Evolutionary conservation across 306 rosid genomes (phyloP).

Genomic region (Fragaria vesca): DNA sequence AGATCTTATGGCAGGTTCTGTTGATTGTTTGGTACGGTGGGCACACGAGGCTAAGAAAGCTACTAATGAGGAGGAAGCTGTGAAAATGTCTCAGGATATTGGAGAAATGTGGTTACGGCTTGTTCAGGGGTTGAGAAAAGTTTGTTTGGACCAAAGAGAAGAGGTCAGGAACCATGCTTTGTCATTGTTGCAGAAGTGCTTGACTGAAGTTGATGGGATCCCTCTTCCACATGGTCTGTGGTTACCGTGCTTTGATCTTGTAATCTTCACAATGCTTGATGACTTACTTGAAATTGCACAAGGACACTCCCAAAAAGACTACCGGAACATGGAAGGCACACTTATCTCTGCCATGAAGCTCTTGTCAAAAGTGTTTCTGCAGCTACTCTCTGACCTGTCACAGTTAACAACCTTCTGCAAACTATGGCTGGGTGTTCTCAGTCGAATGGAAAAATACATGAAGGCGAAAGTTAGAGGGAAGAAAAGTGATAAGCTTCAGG

Average conservation of each 20-base stretch:
- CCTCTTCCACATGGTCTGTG: constrained; percentile 54
- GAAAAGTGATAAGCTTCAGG: constrained; percentile 87
- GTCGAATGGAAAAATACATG: constrained; percentile 88
- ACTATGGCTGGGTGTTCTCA: constrained; percentile 91
- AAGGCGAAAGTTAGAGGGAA: constrained; percentile 84
- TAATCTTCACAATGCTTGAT: constrained; percentile 93
- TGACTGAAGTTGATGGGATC: constrained; percentile 74
- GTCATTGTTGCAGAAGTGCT: constrained; percentile 71
- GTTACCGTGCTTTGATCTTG: constrained; percentile 85
- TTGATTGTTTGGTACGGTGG: constrained; percentile 78
- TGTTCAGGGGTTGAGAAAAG: constrained; percentile 85
- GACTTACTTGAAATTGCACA: constrained; percentile 92
- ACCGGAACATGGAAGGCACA: constrained; percentile 96
- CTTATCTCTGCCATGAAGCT: constrained; percentile 83
- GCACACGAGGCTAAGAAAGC: constrained; percentile 65
- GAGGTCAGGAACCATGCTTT: constrained; percentile 95
- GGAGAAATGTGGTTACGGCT: constrained; percentile 98
- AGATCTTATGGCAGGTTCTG: constrained; percentile 88
- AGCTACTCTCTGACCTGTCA: constrained; percentile 68
- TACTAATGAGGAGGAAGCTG: constrained; percentile 62
- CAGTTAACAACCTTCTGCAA: constrained; percentile 85
- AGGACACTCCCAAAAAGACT: constrained; percentile 88
- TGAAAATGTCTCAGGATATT: constrained; percentile 70
- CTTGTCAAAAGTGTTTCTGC: constrained; percentile 81
- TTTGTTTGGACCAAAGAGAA: constrained; percentile 97